These are phyloP conservation scores for Inga leiocalycina DNA, from an alignment of 306 rosid genomes.

Conservation along the genomic window DNA sequence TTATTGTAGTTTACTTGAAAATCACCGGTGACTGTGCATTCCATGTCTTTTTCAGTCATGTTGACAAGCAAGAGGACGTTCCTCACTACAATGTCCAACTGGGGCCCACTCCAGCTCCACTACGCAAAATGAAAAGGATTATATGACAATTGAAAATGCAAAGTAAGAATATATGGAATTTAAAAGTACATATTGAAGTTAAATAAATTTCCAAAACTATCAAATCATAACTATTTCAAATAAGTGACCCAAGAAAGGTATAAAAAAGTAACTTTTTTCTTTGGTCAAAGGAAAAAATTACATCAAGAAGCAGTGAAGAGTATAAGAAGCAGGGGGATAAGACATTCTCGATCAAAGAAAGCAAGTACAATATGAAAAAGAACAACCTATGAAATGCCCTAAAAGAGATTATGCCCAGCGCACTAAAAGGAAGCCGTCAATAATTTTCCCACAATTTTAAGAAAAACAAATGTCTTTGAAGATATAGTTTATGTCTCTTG, in stretches of 20 bases:
- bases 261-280: neutral
- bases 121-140: conserved; percentile 37
- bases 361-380: neutral
- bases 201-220: neutral
- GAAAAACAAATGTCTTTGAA: neutral
- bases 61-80: conserved; percentile 57
- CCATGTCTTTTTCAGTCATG: conserved; percentile 48
- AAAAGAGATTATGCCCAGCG: neutral
- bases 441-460: neutral
- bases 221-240: neutral
- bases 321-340: neutral
- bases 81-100: conserved; percentile 70
- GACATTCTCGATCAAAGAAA: neutral
- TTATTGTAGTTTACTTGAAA: conserved; percentile 81
- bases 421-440: neutral
- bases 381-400: neutral
- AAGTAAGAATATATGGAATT: neutral
- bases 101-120: conserved; percentile 92
- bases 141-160: neutral
- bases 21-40: conserved; percentile 57
- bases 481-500: neutral
- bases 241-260: neutral
- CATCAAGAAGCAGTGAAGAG: neutral
- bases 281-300: neutral
- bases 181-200: neutral